Conservation (phyloP, 176 grass and related monocot genomes). For the Oryza meyeriana region DNA sequence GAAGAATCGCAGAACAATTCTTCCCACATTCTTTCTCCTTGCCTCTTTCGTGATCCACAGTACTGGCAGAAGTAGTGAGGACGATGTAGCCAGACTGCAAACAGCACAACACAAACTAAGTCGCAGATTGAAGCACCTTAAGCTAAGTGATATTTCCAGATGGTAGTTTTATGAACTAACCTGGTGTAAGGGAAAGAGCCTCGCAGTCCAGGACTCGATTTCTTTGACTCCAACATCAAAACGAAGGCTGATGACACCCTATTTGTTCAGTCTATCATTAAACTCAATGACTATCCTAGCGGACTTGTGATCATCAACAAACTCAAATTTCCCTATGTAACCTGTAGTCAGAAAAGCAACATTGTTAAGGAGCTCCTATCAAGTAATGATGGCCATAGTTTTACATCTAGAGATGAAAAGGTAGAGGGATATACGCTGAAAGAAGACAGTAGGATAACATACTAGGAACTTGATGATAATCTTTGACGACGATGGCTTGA, state of each 20-base stretch:
- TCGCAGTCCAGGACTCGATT: slow-evolving; percentile 31
- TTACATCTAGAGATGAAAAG: neutral
- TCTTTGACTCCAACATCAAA: slow-evolving; percentile 37
- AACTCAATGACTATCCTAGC: slow-evolving; percentile 30
- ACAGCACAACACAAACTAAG: neutral
- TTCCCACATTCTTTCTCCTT: slow-evolving; percentile 14
- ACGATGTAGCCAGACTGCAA: slow-evolving; percentile 23
- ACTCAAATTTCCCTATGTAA: slow-evolving; percentile 37
- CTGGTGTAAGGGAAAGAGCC: slow-evolving; percentile 27
- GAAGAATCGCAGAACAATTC: slow-evolving; percentile 14
- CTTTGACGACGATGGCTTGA: slow-evolving; percentile 5
- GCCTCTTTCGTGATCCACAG: slow-evolving; percentile 29
- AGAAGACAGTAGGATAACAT: neutral
- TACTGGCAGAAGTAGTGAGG: slow-evolving; percentile 2
- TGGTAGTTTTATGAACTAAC: neutral
- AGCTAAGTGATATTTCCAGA: neutral
- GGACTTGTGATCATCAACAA: slow-evolving; percentile 31
- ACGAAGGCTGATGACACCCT: slow-evolving; percentile 13
- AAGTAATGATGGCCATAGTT: neutral
- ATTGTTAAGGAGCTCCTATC: neutral
- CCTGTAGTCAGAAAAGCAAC: slow-evolving; percentile 5
- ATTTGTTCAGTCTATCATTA: slow-evolving; percentile 35
- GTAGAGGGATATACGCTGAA: neutral
- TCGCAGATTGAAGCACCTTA: neutral
- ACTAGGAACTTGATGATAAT: slow-evolving; percentile 43